Evolutionary conservation across 805 yeast genomes (phyloP).

Genomic region (Saccharomycopsis schoenii): DNA sequence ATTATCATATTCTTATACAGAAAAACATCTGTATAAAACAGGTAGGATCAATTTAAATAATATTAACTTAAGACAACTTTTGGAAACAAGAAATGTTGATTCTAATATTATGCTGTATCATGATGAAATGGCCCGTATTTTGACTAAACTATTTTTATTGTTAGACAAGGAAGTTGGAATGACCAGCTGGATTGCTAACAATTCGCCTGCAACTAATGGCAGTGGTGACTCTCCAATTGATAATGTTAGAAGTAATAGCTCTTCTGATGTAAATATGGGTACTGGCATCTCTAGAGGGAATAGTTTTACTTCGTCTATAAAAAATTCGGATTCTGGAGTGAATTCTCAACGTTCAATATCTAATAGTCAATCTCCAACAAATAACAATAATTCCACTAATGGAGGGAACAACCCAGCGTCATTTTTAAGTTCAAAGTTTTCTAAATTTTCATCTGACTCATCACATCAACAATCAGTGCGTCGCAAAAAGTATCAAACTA

Average conservation of each 20-base stretch:
- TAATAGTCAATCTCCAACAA: not conserved
- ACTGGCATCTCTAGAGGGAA: conserved; percentile 2
- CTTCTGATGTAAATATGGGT: not conserved
- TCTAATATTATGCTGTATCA: conserved; percentile 31
- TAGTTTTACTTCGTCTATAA: not conserved
- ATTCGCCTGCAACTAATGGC: conserved; percentile 22
- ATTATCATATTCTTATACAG: not conserved
- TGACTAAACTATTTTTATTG: conserved; percentile 44
- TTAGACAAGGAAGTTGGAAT: conserved; percentile 54
- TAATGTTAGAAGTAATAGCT: conserved; percentile 21
- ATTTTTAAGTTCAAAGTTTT: conserved; percentile 1
- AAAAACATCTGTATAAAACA: conserved; percentile 18
- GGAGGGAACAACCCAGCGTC: not conserved
- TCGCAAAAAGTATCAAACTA: conserved; percentile 26
- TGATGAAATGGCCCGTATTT: conserved; percentile 56
- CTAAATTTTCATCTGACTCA: conserved; percentile 12
- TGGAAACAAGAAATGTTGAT: conserved; percentile 12
- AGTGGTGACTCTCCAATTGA: conserved; percentile 26
- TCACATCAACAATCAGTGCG: conserved; percentile 10
- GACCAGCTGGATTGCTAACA: conserved; percentile 24
- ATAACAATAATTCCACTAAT: conserved; percentile 1
- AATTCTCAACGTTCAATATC: not conserved
- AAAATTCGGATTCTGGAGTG: not conserved
- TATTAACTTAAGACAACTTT: conserved; percentile 9
- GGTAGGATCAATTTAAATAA: conserved; percentile 5